Base-by-base conservation (phyloP, 164 flowering plant species). In the Vitis riparia region DNA sequence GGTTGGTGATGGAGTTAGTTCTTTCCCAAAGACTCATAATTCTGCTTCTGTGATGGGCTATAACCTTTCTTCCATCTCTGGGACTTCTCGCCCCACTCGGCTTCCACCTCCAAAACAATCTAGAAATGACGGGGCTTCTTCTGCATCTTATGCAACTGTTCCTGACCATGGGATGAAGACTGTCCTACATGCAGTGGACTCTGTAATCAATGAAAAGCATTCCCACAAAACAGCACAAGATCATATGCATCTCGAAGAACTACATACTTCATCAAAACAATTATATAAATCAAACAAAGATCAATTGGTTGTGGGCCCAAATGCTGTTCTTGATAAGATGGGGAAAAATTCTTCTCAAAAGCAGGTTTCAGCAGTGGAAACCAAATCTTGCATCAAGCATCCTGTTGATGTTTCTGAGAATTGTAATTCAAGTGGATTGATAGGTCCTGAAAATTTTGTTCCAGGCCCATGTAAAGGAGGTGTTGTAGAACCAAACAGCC, bases 61-160 rank as follows among this genome's bases (percentile, higher is more conserved):
- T 48, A 74, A 66, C 2, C 69, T 65, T 58, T 70, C 79, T 62
- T 77, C 81, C 12, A 49, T 62, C 12, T 68, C 76, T 9, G 78
- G 73, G 32, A 71, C 69, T 50, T 68, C 74, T 71, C 81, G 51
- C 17, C 71, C 76, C 16, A 56, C 74, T 51, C 80, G 63, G 48
- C 76, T 62, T 66, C 73, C 74, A 44, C 66, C 76, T 59, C 67
- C 75, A 0, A 83, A 75, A 66, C 76, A 75, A 30, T 65, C 78
- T 27, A 74, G 77, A 55, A 62, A 55, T 72, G 81, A 68, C 66
- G 75, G 52, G 23, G 64, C 68, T 37, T 79, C 82, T 5, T 67
- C 81, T 51, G 65, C 69, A 56, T 82, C 81, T n/a, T 55, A 52
- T 66, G 59, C 69, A 11, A 65, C 59, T 13, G 71, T 77, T 53